Conservation (phyloP, 2,329 filamentous ascomycete genomes). For the Alternaria viburni region DNA sequence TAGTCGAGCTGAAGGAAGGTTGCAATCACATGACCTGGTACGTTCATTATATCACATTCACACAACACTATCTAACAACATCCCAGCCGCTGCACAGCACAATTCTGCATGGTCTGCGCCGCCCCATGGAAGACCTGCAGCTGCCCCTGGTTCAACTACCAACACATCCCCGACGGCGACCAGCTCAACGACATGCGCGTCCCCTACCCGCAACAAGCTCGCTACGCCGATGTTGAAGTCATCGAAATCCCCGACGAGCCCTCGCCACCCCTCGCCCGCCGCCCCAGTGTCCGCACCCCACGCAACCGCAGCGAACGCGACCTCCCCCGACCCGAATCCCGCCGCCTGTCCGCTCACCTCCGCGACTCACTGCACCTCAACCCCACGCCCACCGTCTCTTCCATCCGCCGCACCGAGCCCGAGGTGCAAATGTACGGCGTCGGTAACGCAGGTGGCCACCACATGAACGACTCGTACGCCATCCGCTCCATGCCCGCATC, state of each 20-base stretch:
- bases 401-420: slow-evolving; percentile 46
- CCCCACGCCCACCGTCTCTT: slow-evolving; percentile 26
- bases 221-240: slow-evolving; percentile 38
- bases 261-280: slow-evolving; percentile 31
- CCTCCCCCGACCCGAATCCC: slow-evolving; percentile 6
- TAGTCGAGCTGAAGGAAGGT: slow-evolving; percentile 81
- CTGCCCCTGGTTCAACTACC: slow-evolving; percentile 79
- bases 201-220: slow-evolving; percentile 32
- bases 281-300: slow-evolving; percentile 32
- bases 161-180: slow-evolving; percentile 58
- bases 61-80: slow-evolving; percentile 17
- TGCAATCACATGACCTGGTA: slow-evolving; percentile 91
- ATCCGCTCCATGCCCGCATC: slow-evolving; percentile 39
- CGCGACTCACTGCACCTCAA: slow-evolving; percentile 53
- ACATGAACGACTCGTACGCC: slow-evolving; percentile 62
- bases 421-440: slow-evolving; percentile 57
- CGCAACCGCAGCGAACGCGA: slow-evolving; percentile 39
- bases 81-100: slow-evolving; percentile 73
- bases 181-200: slow-evolving; percentile 51
- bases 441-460: slow-evolving; percentile 62
- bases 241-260: slow-evolving; percentile 37
- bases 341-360: slow-evolving; percentile 56
- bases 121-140: slow-evolving; percentile 82
- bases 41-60: slow-evolving; percentile 37
- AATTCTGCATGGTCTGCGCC: slow-evolving; percentile 89